Base-by-base conservation (phyloP, 495 filamentous ascomycete genomes). In the Paragyromitra xinjiangensis region DNA sequence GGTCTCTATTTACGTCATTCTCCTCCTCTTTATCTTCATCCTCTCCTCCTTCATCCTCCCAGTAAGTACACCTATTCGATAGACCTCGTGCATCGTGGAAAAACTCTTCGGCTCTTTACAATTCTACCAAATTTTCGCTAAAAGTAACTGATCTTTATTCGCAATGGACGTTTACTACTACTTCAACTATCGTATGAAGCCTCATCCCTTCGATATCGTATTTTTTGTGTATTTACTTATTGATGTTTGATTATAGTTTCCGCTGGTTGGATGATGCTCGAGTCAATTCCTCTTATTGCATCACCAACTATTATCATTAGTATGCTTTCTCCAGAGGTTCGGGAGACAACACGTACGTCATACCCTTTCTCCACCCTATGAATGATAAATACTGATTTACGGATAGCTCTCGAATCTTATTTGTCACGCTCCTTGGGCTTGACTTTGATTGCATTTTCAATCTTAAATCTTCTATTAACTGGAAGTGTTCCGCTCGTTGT, bases 401-500 rank as follows among this genome's bases (percentile, higher is more conserved):
- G 48, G 29, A 62, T 71, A 89, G 90, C 83, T 14, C 85, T 93
- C n/a, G 92, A 94, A 83, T 81, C 87, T 11, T 96, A 96, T 85
- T 88, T 94, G 80, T 88, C 90, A 50, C 91, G 92, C 39, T 88
- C 87, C 29, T 84, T 93, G 0, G 92, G 92, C 55, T 82, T 96
- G 45, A 82, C 88, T 24, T 84, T 93, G 37, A 79, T 97, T 22
- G 86, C 91, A 37, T 83, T 97, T 22, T 90, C 89, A 48, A 75
- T 89, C 11, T 83, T 95, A 44, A 87, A 87, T 6, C 83, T 94
- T 44, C 87, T 94, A 68, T 84, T 95, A 1, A 91, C 92, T 0
- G 94, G 93, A 67, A 88, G 88, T 5, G 86, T 97, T n/a, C 94
- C 93, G 0, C 83, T 96, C 19, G 88, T 87, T 2, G 80, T 82